phyloP scores from a whole-genome alignment of 192 early-diverging fungal genomes.

The Coemansia sp. region DNA sequence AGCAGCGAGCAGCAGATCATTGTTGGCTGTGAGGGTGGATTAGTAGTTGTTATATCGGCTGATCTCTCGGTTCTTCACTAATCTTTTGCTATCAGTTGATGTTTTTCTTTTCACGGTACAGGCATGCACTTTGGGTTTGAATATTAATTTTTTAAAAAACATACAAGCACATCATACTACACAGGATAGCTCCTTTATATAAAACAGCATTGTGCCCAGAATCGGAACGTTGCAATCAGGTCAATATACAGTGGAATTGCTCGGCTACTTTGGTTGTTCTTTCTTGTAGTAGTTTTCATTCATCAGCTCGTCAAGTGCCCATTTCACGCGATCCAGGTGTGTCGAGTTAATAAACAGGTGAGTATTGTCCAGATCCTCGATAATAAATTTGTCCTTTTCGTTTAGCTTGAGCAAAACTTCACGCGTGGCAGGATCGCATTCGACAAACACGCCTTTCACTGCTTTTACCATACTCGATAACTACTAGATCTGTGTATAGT shows the following conservation, averaged over 20 bases:
- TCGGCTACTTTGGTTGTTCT: neutral
- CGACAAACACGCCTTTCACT: slow-evolving; percentile 56
- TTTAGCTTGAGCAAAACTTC: slow-evolving; percentile 73
- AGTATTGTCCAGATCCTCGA: slow-evolving; percentile 80
- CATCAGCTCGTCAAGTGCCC: slow-evolving; percentile 68
- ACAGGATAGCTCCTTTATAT: neutral
- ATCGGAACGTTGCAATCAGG: neutral
- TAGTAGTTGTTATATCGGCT: slow-evolving; percentile 32
- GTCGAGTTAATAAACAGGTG: slow-evolving; percentile 74
- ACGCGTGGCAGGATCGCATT: slow-evolving; percentile 77
- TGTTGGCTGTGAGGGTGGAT: slow-evolving; percentile 43
- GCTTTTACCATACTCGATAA: slow-evolving; percentile 36
- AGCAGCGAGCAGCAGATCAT: slow-evolving; percentile 36
- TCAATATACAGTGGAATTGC: too few relatives aligned
- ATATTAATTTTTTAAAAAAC: slow-evolving; percentile 1
- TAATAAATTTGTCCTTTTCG: slow-evolving; percentile 69
- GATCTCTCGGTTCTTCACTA: slow-evolving; percentile 14
- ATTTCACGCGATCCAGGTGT: slow-evolving; percentile 59
- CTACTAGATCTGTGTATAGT: too few relatives aligned
- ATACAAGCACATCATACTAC: neutral
- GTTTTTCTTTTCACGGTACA: neutral
- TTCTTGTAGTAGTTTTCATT: slow-evolving; percentile 73
- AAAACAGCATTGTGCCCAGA: neutral
- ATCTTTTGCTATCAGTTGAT: neutral
- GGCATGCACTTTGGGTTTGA: neutral